These are phyloP conservation scores for Cymbidium sinense DNA, from an alignment of 106 monocot species.

Conservation along the genomic window DNA sequence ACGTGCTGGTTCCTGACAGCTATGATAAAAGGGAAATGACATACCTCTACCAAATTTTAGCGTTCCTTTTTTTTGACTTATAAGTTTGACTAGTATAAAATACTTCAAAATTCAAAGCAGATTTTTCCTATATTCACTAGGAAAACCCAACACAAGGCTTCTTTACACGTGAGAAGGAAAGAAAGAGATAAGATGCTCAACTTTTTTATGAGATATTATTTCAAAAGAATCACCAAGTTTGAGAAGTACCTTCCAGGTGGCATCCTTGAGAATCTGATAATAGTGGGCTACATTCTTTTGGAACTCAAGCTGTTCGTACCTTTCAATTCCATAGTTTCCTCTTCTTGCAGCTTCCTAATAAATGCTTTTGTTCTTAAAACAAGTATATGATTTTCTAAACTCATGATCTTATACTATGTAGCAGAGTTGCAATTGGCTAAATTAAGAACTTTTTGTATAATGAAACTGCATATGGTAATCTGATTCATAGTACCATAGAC, in stretches of 20 bases:
- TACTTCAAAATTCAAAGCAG: too few species aligned
- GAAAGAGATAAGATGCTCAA: neutral
- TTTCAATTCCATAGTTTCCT: constrained; percentile 83
- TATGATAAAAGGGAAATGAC: too few species aligned
- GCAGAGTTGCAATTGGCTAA: neutral
- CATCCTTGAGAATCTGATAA: constrained; percentile 53
- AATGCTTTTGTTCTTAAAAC: neutral
- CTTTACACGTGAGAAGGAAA: neutral
- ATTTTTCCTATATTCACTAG: neutral
- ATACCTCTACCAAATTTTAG: neutral
- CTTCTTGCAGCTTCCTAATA: constrained; percentile 85
- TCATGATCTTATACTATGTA: neutral
- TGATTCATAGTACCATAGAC: neutral
- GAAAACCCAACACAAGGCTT: neutral
- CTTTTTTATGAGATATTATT: neutral
- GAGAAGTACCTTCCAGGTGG: constrained; percentile 70
- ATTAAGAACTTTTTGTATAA: neutral
- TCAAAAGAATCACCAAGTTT: neutral
- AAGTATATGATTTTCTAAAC: neutral
- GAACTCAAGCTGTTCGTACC: constrained; percentile 86
- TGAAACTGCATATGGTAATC: neutral
- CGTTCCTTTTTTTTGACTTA: too few species aligned
- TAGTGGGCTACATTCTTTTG: constrained; percentile 68
- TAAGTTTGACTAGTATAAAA: neutral
- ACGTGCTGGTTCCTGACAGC: neutral